Evolutionary conservation across 768 basidiomycete genomes (phyloP).

Genomic region (Floccularia luteovirens): DNA sequence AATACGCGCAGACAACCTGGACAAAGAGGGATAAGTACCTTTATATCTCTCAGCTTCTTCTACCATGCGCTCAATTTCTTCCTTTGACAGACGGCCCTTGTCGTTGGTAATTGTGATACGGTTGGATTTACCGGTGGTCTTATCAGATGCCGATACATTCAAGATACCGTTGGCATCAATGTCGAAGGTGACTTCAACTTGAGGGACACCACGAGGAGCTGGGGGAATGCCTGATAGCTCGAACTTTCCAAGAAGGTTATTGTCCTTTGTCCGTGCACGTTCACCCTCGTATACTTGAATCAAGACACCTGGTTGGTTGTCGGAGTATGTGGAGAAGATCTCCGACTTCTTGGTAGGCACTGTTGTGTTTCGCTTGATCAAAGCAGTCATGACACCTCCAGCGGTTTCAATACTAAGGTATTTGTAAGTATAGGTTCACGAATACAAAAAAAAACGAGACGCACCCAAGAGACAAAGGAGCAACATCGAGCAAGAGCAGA

Average conservation of each 20-base stretch:
- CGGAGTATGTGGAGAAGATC: slow-evolving; percentile 96
- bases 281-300: slow-evolving; percentile 99
- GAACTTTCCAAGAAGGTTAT: slow-evolving; percentile 97
- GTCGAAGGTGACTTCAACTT: slow-evolving; percentile 96
- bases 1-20: slow-evolving; percentile 6
- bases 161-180: slow-evolving; percentile 96
- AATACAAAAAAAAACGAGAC: slow-evolving; percentile 21
- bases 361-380: slow-evolving; percentile 98
- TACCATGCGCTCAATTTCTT: slow-evolving; percentile 99
- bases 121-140: slow-evolving; percentile 94
- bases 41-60: slow-evolving; percentile 91
- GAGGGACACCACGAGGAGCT: slow-evolving; percentile 95
- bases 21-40: slow-evolving; percentile 31
- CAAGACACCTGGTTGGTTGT: slow-evolving; percentile 97
- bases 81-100: slow-evolving; percentile 94
- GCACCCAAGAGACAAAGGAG: slow-evolving; percentile 70
- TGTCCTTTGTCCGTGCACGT: slow-evolving; percentile 97
- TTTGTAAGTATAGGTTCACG: slow-evolving; percentile 18
- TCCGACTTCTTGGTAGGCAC: slow-evolving; percentile 99
- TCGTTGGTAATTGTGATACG: slow-evolving; percentile 94
- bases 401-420: slow-evolving; percentile 86
- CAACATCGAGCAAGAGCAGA: slow-evolving; percentile 90
- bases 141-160: slow-evolving; percentile 93
- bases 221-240: slow-evolving; percentile 96
- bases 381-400: slow-evolving; percentile 97